Percentiles rank a stretch among this genome's conserved stretches.
Evolutionary conservation across 1,284 basidiomycete genomes (phyloP).

Genomic region (Moesziomyces sp.): DNA sequence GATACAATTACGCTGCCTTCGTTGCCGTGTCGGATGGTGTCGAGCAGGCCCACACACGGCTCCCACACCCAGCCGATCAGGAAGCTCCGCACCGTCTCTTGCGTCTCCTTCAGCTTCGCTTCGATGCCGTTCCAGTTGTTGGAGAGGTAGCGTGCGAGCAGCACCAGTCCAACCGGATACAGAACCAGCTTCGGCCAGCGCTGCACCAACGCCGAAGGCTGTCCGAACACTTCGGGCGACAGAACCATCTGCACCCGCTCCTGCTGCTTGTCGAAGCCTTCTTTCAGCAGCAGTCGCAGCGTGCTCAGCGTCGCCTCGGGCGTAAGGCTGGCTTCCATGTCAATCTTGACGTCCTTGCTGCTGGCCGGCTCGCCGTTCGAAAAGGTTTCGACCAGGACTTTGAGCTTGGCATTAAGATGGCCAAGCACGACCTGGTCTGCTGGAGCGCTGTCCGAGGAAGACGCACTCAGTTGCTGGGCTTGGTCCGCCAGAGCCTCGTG

Average conservation of each 20-base stretch:
- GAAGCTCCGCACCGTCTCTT: constrained; percentile 80
- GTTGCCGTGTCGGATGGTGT: constrained; percentile 82
- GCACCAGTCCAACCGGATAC: constrained; percentile 47
- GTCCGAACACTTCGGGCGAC: constrained; percentile 37
- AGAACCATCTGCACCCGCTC: constrained; percentile 25
- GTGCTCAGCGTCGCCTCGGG: constrained; percentile 29
- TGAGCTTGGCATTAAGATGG: constrained; percentile 44
- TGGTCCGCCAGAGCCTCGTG: constrained; percentile 26
- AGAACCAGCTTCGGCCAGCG: constrained; percentile 59
- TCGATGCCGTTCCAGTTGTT: constrained; percentile 56
- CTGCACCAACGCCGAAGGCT: constrained; percentile 47
- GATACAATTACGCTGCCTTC: constrained; percentile 76
- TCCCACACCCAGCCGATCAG: constrained; percentile 86
- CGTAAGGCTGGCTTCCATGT: constrained; percentile 27
- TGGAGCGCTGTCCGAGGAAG: constrained; percentile 1
- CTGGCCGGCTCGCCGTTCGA: neutral
- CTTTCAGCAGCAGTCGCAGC: constrained; percentile 34
- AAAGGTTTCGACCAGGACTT: constrained; percentile 30
- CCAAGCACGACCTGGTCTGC: constrained; percentile 14
- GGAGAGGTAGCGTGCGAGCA: constrained; percentile 36
- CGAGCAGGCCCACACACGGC: constrained; percentile 82
- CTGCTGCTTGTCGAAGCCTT: constrained; percentile 35
- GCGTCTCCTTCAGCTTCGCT: constrained; percentile 73
- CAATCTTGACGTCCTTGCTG: constrained; percentile 25
- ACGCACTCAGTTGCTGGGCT: constrained; percentile 18